Percentiles rank a stretch among this genome's conserved stretches.
These are phyloP conservation scores for Seminavis robusta DNA, from an alignment of 108 stramenopile species.

Conservation along the genomic window DNA sequence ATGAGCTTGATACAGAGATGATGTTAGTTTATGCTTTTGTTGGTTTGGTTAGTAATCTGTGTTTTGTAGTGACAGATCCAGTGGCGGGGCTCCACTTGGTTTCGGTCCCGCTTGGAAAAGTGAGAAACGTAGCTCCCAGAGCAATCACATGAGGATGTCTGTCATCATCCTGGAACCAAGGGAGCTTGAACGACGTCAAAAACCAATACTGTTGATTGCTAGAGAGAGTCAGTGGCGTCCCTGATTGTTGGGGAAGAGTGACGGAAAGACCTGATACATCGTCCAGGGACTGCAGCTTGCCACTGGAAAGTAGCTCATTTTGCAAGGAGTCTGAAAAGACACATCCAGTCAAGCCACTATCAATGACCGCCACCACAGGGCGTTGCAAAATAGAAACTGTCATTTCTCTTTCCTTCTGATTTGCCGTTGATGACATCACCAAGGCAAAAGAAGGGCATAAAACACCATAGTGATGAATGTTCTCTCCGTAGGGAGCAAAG, in stretches of 20 bases:
- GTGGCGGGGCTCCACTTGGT: too few species aligned
- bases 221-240: not conserved
- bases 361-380: slow-evolving; percentile 29
- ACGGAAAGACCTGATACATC: not conserved
- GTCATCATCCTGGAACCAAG: slow-evolving; percentile 9
- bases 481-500: slow-evolving; percentile 21
- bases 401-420: not conserved
- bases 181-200: slow-evolving; percentile 5
- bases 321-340: slow-evolving; percentile 29
- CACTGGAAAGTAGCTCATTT: slow-evolving; percentile 8
- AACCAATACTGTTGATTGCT: slow-evolving; percentile 4
- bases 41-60: too few species aligned
- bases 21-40: too few species aligned
- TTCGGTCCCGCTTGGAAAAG: too few species aligned
- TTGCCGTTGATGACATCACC: too few species aligned
- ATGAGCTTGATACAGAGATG: too few species aligned
- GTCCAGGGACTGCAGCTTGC: not conserved
- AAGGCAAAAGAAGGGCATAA: slow-evolving; percentile 13
- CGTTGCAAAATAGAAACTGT: slow-evolving; percentile 1
- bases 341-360: slow-evolving; percentile 42
- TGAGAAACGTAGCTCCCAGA: slow-evolving; percentile 17
- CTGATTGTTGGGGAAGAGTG: not conserved
- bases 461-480: slow-evolving; percentile 34
- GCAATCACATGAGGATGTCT: slow-evolving; percentile 22
- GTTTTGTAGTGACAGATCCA: too few species aligned